Percentiles rank a stretch among this genome's conserved stretches.
phyloP scores from a whole-genome alignment of 768 basidiomycete species.

The Cantharellus anzutake region DNA sequence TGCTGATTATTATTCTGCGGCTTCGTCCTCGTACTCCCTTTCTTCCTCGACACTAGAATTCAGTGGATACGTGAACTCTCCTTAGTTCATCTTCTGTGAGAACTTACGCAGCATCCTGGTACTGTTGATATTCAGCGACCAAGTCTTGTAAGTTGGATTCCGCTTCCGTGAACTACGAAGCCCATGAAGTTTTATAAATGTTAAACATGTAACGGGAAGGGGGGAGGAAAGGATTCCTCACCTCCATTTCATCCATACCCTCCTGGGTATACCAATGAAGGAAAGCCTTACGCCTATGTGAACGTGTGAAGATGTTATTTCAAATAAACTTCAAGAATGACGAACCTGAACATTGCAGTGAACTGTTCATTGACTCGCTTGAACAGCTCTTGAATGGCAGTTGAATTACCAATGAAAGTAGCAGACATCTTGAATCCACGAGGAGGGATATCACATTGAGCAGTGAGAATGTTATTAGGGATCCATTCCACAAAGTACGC shows the following conservation, averaged over 20 bases:
- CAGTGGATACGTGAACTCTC: background rate
- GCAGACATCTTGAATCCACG: slow-evolving; percentile 92
- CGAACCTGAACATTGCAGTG: slow-evolving; percentile 86
- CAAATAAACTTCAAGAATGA: slow-evolving; percentile 87
- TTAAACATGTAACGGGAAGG: background rate
- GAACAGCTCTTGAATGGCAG: slow-evolving; percentile 95
- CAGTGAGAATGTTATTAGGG: slow-evolving; percentile 94
- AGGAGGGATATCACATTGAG: slow-evolving; percentile 96
- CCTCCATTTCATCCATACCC: slow-evolving; percentile 97
- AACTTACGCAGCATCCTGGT: slow-evolving; percentile 82
- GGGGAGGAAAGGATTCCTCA: background rate
- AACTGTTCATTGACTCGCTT: slow-evolving; percentile 97
- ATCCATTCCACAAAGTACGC: slow-evolving; percentile 99
- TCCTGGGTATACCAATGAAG: slow-evolving; percentile 99
- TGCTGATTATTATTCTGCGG: background rate
- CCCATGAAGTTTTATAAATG: background rate
- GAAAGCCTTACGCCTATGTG: slow-evolving; percentile 66
- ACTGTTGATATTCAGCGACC: slow-evolving; percentile 94
- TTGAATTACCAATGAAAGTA: slow-evolving; percentile 95
- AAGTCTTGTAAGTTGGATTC: slow-evolving; percentile 99
- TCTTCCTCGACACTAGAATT: slow-evolving; percentile 57
- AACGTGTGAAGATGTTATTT: slow-evolving; percentile 85
- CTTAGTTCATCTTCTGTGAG: background rate
- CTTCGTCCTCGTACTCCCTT: slow-evolving; percentile 67
- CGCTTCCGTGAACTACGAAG: slow-evolving; percentile 68